A percentile compares a stretch with the other conserved stretches of the same genome.
phyloP scores from a whole-genome alignment of 805 yeast species.

The Grigorovia humatica region DNA sequence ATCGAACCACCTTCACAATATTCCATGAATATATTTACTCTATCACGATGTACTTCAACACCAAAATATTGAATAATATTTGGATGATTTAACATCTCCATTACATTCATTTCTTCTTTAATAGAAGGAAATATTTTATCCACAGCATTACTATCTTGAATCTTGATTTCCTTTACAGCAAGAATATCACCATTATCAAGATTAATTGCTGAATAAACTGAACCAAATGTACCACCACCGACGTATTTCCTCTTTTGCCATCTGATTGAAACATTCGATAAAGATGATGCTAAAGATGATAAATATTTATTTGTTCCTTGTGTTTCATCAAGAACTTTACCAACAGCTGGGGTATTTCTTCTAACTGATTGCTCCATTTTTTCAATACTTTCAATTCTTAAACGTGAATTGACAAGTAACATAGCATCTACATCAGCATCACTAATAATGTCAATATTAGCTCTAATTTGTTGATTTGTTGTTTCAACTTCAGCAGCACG shows the following conservation, averaged over 20 bases:
- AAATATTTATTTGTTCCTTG: constrained; percentile 83
- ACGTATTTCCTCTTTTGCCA: constrained; percentile 95
- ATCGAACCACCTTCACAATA: constrained; percentile 93
- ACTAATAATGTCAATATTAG: constrained; percentile 28
- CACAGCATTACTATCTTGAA: constrained; percentile 81
- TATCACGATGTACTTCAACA: constrained; percentile 93
- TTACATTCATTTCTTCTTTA: constrained; percentile 92
- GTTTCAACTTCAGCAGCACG: constrained; percentile 58
- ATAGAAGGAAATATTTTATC: constrained; percentile 78
- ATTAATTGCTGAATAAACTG: constrained; percentile 84
- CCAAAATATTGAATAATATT: constrained; percentile 95
- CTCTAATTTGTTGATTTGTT: constrained; percentile 23
- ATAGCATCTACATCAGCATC: constrained; percentile 47
- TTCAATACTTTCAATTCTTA: constrained; percentile 54
- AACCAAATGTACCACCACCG: constrained; percentile 95
- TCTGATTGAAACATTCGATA: constrained; percentile 81
- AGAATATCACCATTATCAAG: constrained; percentile 90
- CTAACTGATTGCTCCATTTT: constrained; percentile 48
- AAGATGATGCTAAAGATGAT: constrained; percentile 76
- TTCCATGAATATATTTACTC: constrained; percentile 95
- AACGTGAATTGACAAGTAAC: constrained; percentile 50
- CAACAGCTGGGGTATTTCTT: constrained; percentile 45
- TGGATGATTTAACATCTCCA: constrained; percentile 93
- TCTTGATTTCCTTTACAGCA: constrained; percentile 93
- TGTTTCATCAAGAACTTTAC: constrained; percentile 80